Conservation (phyloP, 345 rosid genomes). For the Populus deltoides region DNA sequence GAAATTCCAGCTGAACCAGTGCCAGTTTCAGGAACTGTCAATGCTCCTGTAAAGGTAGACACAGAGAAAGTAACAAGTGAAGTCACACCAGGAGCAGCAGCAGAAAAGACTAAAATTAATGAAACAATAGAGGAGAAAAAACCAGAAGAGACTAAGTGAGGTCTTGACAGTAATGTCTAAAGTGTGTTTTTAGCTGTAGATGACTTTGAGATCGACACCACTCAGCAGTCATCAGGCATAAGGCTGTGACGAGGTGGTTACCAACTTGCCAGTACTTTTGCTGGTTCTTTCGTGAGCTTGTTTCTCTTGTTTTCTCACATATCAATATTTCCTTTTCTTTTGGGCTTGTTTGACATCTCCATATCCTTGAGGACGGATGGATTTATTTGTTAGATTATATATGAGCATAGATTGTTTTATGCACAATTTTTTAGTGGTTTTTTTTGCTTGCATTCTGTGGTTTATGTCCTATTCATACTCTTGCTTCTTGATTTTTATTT, state of each 20-base stretch:
- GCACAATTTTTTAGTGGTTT: no score
- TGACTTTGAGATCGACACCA: background rate
- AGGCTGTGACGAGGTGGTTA: background rate
- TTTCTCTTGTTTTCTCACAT: background rate
- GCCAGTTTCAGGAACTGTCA: background rate
- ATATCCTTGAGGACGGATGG: background rate
- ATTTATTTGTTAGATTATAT: background rate
- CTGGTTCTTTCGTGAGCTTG: background rate
- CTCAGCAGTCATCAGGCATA: background rate
- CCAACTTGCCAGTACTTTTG: background rate
- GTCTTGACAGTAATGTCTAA: background rate
- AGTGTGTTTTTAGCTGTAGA: background rate
- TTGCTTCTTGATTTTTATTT: no score
- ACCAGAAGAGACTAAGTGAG: conserved; percentile 14
- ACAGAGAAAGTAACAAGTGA: background rate
- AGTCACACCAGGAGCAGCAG: background rate
- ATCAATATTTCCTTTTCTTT: background rate
- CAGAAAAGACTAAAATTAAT: background rate
- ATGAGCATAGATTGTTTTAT: background rate
- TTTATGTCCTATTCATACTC: no score
- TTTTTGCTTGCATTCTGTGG: background rate
- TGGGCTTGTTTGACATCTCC: background rate
- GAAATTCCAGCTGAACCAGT: background rate
- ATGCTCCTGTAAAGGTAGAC: background rate
- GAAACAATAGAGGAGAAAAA: conserved; percentile 6